Base-by-base conservation (phyloP, 139 green algal genomes). In the Chlorella sorokiniana region DNA sequence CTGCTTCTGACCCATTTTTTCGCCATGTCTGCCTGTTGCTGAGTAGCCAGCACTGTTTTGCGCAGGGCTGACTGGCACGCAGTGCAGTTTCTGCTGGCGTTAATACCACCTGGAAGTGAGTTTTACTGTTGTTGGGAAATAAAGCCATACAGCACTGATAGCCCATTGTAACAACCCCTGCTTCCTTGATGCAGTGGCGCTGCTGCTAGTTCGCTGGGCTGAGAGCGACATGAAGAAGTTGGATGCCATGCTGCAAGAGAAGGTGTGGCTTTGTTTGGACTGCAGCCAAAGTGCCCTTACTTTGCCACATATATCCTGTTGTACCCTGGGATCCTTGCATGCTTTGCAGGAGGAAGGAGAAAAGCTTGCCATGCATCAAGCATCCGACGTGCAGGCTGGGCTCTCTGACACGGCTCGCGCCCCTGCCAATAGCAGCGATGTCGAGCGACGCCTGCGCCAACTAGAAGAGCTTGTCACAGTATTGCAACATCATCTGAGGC, bases 21-120 rank as follows among this genome's bases (percentile, higher is more conserved):
- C 38, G 65, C 37, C 54, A 79, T 64, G 10, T 64, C 52, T 41
- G 16, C 8, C 45, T 8, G 8, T 14, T 48, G 64, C 31, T 71
- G 20, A 71, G 14, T 14, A 8, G 64, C 11, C 41, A 8, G 64
- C n/a, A 37, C 20, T 37, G 16, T 76, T n/a, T 18, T 4, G 4
- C 75, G 52, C 78, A 88, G 85, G 18, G 84, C 52, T 52, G 85
- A 90, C 73, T 90, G 86, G 86, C 86, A 90, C 64, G 51, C 64
- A 11, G 82, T 83, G 64, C 86, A 90, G 54, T 74, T 89, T 31
- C 40, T 90, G 38, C 4, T 86, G 25, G 71, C 83, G 1, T n/a
- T 89, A 33, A n/a, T 88, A 6, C 86, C 86, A 1, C 59, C 86
- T 25, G 76, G 69, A 38, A 35, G 84, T 88, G 44, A 75, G 80